Conservation (phyloP, 2,329 filamentous ascomycete species). For the Rhytidhysteron rufulum region DNA sequence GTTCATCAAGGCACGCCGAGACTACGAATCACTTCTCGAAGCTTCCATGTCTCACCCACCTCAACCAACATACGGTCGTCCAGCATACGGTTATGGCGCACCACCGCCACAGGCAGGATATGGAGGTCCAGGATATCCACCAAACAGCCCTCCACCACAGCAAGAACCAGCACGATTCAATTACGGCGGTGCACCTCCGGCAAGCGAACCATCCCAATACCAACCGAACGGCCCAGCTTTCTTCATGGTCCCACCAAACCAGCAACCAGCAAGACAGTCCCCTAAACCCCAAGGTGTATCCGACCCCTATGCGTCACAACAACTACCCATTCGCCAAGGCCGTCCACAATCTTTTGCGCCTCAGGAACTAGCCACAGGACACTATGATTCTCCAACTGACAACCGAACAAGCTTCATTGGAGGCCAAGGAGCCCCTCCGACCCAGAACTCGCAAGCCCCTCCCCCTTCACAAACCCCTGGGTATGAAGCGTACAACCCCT, state of each 20-base stretch:
- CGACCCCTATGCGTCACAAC: constrained; percentile 38
- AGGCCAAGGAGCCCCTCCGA: constrained; percentile 11
- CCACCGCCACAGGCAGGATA: constrained; percentile 25
- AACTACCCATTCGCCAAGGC: constrained; percentile 28
- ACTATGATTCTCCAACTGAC: constrained; percentile 46
- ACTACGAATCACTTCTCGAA: constrained; percentile 94
- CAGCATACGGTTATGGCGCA: constrained; percentile 30
- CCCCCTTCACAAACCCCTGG: constrained; percentile 24
- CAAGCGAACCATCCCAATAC: constrained; percentile 33
- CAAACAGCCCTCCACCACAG: constrained; percentile 27
- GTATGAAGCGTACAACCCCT: constrained; percentile 27
- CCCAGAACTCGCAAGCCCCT: constrained; percentile 19
- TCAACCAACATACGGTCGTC: constrained; percentile 69
- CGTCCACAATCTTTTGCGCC: constrained; percentile 39
- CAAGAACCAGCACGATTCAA: constrained; percentile 27
- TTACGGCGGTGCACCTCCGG: constrained; percentile 27
- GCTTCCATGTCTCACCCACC: constrained; percentile 95
- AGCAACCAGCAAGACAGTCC: constrained; percentile 22
- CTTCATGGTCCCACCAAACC: constrained; percentile 34
- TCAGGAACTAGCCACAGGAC: constrained; percentile 45
- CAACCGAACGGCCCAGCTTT: constrained; percentile 31
- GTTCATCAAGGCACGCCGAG: constrained; percentile 95
- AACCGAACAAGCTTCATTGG: constrained; percentile 38
- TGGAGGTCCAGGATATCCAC: constrained; percentile 24
- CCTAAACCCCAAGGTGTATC: constrained; percentile 25